A percentile compares a stretch with the other conserved stretches of the same genome.
Conservation (phyloP, 2,329 filamentous ascomycete genomes). For the Epichloe uncinata region DNA sequence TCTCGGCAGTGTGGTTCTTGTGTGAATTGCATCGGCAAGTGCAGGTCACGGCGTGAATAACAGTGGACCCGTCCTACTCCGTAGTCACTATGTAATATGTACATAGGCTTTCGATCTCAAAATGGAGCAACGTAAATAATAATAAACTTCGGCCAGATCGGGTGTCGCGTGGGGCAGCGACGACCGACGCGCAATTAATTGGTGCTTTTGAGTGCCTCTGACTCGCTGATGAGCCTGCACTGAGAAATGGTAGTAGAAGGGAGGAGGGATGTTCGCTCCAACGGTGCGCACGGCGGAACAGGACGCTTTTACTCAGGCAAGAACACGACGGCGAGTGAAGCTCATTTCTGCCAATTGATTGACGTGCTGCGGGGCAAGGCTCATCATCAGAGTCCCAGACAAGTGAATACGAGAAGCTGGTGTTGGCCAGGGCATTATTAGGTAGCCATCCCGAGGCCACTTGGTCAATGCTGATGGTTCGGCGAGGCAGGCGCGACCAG, state of each 20-base stretch:
- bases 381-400: not conserved
- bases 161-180: not conserved
- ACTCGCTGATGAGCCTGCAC: not conserved
- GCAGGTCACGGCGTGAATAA: not conserved
- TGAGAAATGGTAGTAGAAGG: not conserved
- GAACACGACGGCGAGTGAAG: not conserved
- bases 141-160: not conserved
- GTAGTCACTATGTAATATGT: not conserved
- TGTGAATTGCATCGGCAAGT: not conserved
- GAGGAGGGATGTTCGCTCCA: not conserved
- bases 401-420: conserved; percentile 4
- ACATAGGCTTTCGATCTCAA: not conserved
- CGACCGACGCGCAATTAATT: not conserved
- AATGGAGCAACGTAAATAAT: not conserved
- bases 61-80: not conserved
- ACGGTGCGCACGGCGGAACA: not conserved
- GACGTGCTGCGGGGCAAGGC: conserved; percentile 2
- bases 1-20: not conserved
- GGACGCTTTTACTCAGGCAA: not conserved
- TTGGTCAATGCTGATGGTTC: not conserved
- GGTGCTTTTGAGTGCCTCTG: not conserved
- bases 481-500: conserved; percentile 1
- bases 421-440: not conserved
- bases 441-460: not conserved
- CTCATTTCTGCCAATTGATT: not conserved